phyloP scores from a whole-genome alignment of 1,139 yeast species.

The Yamadazyma atlantica region DNA sequence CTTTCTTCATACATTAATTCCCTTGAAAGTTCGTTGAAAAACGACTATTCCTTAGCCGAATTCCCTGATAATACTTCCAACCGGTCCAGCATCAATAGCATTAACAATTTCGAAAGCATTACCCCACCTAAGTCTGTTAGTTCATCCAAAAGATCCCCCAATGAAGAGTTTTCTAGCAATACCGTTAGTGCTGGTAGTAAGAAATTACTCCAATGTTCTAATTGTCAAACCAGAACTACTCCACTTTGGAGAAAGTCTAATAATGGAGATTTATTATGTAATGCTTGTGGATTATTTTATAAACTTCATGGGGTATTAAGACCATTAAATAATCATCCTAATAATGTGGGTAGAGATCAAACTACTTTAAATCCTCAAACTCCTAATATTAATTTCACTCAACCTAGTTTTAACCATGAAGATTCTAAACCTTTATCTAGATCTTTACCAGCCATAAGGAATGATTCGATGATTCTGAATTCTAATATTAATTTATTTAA shows the following conservation, averaged over 20 bases:
- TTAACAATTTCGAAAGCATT: constrained; percentile 12
- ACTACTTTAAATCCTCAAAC: background rate
- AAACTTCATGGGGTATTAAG: constrained; percentile 47
- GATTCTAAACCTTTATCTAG: constrained; percentile 3
- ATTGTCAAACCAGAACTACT: constrained; percentile 47
- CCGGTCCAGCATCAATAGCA: background rate
- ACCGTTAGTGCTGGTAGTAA: constrained; percentile 11
- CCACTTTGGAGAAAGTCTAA: constrained; percentile 50
- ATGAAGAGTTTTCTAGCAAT: constrained; percentile 4
- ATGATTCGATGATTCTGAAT: constrained; percentile 24
- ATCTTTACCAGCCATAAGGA: constrained; percentile 7
- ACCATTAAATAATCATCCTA: constrained; percentile 28
- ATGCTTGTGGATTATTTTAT: constrained; percentile 50
- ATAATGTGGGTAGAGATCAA: constrained; percentile 2
- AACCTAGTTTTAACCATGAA: constrained; percentile 3
- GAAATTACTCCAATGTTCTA: constrained; percentile 39
- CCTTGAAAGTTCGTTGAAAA: constrained; percentile 36
- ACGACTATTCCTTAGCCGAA: constrained; percentile 19
- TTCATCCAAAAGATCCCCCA: constrained; percentile 14
- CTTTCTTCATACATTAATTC: constrained; percentile 42
- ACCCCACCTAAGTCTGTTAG: constrained; percentile 21
- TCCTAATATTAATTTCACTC: background rate
- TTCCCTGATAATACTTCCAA: constrained; percentile 5
- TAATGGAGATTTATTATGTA: constrained; percentile 45
- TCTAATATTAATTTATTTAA: constrained; percentile 26